Conservation (phyloP, 2,329 filamentous ascomycete genomes). For the Pseudogymnoascus sp. region DNA sequence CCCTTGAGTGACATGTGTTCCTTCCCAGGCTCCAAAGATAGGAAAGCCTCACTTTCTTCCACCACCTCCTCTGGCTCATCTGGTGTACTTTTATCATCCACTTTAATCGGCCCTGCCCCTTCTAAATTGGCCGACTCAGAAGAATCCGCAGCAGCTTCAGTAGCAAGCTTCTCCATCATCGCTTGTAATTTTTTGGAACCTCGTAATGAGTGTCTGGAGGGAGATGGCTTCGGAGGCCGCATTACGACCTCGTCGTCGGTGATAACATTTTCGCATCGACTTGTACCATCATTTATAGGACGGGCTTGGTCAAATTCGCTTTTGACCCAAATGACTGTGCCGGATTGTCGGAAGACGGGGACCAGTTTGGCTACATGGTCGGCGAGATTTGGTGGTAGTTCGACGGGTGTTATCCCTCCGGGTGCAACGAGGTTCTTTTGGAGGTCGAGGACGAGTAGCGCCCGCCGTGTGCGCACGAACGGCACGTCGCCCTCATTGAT, state of each 20-base stretch:
- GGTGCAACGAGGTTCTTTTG: constrained; percentile 80
- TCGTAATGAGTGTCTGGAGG: background rate
- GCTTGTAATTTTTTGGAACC: background rate
- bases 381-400: constrained; percentile 55
- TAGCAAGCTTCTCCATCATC: background rate
- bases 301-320: constrained; percentile 62
- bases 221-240: background rate
- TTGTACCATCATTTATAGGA: constrained; percentile 41
- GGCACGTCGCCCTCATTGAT: constrained; percentile 49
- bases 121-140: background rate
- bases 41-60: constrained; percentile 20
- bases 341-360: constrained; percentile 61
- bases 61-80: background rate
- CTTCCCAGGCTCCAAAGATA: constrained; percentile 20
- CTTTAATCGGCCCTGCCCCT: background rate
- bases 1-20: constrained; percentile 35
- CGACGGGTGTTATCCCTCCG: constrained; percentile 58
- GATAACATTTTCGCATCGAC: constrained; percentile 25
- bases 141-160: background rate
- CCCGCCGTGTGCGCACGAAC: constrained; percentile 51
- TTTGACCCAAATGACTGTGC: constrained; percentile 76
- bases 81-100: constrained; percentile 12
- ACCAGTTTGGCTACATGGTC: constrained; percentile 58
- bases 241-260: constrained; percentile 22
- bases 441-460: constrained; percentile 74